Evolutionary conservation across 805 yeast species (phyloP), one percentile per base, ranked within the genome.

Genomic region (Yamadazyma philogaea): DNA sequence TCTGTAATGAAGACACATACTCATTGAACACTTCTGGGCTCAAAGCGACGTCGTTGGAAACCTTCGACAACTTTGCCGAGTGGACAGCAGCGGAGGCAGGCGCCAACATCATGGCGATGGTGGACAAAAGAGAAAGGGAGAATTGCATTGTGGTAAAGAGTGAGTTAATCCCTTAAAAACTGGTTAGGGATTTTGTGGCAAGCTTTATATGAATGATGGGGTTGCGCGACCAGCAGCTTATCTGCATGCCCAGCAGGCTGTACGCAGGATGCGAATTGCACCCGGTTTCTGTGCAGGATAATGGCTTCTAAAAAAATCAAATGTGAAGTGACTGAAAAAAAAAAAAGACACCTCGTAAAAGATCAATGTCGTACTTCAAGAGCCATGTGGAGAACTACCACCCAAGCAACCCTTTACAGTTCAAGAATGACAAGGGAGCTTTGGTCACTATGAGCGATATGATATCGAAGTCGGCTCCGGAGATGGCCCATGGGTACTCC

Each of bases 31-130:
- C 59, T 39, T 68, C 64, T 36, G 77, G 81, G 46, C 74, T 70
- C 49, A 81, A 66, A 34, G 77, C 73, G 46, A 80, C 83, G 34
- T 74, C 80, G 24, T 73, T 60, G 4, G 87, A 76, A 30, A 75
- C 70, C 64, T 80, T 82, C 55, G 75, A 72, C 56, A 84, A 74
- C 52, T 77, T 75, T 36, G 83, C 77, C 36, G 75, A 68, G 61
- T 72, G 79, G 11, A 38, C 41, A 12, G 68, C 68, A 48, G 72
- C 78, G 37, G 79, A 83, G 16, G 62, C 76, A 5, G 42, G 34
- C 11, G 69, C 63, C 33, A 70, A 51, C 41, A 66, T 55, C 43
- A 66, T 55, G 42, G 77, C 77, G 49, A 75, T 55, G 27, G 79
- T 56, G 35, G 75, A 57, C 49, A 75, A 62, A 19, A 69, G 61